These are phyloP conservation scores for Paramecium caudatum DNA, from an alignment of 73 alveolate genomes.

Conservation along the genomic window DNA sequence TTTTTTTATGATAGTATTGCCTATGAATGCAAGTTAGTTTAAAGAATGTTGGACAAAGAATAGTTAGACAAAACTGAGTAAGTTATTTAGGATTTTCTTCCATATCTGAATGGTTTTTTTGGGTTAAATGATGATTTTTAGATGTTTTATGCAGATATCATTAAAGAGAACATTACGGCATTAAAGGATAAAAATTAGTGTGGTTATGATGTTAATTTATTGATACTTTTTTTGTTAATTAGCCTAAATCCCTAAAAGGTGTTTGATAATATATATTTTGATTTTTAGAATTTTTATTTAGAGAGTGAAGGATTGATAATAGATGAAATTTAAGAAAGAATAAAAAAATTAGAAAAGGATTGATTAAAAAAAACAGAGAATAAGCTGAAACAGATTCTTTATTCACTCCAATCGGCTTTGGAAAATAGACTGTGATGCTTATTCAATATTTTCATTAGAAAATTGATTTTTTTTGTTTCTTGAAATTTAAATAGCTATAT, in stretches of 20 bases:
- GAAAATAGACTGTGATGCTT: no score
- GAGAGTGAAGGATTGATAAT: not conserved
- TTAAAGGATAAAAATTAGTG: not conserved
- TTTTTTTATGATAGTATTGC: not conserved
- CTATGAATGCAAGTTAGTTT: not conserved
- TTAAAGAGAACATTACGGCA: conserved; percentile 58
- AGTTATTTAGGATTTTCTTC: not conserved
- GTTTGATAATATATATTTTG: conserved; percentile 57
- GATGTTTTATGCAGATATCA: conserved; percentile 33
- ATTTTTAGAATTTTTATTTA: conserved; percentile 70
- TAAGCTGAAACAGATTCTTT: no score
- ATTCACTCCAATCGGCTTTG: no score
- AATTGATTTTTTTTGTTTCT: no score
- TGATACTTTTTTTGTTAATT: conserved; percentile 35
- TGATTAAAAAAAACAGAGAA: no score
- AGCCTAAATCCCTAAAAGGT: conserved; percentile 74
- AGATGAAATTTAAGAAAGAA: conserved; percentile 64
- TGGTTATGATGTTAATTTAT: conserved; percentile 45
- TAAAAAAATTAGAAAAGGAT: no score
- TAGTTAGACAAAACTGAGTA: not conserved
- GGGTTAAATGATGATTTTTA: conserved; percentile 36
- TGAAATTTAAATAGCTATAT: no score
- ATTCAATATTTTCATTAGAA: no score
- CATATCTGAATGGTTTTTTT: conserved; percentile 9
- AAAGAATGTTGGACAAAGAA: not conserved